Conservation (phyloP, 495 filamentous ascomycete species). For the Podospora anserina region DNA sequence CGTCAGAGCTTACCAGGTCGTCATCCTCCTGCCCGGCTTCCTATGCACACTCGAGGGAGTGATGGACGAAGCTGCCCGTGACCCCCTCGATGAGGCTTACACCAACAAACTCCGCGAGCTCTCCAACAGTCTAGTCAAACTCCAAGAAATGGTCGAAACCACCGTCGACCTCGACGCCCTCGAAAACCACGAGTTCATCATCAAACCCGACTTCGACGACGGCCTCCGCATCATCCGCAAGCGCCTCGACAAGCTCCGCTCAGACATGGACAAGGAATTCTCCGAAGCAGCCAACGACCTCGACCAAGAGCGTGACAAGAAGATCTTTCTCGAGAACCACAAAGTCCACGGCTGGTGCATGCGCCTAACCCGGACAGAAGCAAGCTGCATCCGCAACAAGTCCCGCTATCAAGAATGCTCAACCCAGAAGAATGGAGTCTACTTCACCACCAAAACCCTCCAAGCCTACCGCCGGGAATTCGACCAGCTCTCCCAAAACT, state of each 20-base stretch:
- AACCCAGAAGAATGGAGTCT: constrained; percentile 98
- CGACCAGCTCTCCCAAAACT: constrained; percentile 91
- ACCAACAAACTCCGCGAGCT: constrained; percentile 74
- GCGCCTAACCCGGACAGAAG: constrained; percentile 85
- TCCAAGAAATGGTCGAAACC: constrained; percentile 98
- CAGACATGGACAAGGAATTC: constrained; percentile 84
- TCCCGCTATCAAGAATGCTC: constrained; percentile 89
- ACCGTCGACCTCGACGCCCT: constrained; percentile 94
- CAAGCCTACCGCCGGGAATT: constrained; percentile 82
- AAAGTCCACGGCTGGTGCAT: constrained; percentile 96
- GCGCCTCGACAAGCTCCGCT: constrained; percentile 78
- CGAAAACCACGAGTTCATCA: constrained; percentile 96
- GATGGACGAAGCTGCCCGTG: constrained; percentile 92
- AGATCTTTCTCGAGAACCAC: constrained; percentile 96
- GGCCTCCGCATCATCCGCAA: constrained; percentile 81
- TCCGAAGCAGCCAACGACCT: constrained; percentile 72
- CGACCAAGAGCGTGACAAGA: constrained; percentile 94
- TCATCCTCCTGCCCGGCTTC: constrained; percentile 87
- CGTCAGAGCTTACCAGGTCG: constrained; percentile 89
- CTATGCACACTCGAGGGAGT: constrained; percentile 84
- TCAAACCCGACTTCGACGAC: constrained; percentile 98
- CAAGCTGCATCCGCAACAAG: constrained; percentile 89
- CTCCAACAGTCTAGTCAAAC: constrained; percentile 74
- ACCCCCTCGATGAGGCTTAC: constrained; percentile 83
- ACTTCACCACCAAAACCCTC: constrained; percentile 88